Conservation (phyloP, 192 early-diverging fungal species). For the Dissophora globulifera region DNA sequence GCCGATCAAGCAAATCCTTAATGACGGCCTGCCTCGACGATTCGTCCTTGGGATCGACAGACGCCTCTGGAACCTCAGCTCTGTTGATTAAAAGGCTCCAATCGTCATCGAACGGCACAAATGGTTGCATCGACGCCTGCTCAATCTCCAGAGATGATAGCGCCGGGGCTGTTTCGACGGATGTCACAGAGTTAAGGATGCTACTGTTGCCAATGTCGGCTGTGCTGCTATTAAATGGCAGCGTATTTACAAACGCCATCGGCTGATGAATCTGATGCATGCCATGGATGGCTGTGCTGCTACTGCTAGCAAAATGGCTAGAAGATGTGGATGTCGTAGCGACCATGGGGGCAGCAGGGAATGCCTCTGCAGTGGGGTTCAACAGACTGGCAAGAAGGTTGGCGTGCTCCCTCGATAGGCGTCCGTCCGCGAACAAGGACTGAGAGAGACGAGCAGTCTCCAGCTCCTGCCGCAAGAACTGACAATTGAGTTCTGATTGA, state of each 20-base stretch:
- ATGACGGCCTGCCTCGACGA: not conserved
- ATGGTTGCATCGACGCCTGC: slow-evolving; percentile 16
- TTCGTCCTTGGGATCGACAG: slow-evolving; percentile 22
- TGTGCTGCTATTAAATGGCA: not conserved
- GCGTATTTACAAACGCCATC: not conserved
- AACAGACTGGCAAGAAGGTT: slow-evolving; percentile 43
- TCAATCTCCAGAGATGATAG: not conserved
- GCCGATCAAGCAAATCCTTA: slow-evolving; percentile 15
- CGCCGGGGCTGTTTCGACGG: not conserved
- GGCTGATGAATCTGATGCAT: not conserved
- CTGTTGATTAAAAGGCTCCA: slow-evolving; percentile 35
- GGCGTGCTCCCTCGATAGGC: slow-evolving; percentile 35
- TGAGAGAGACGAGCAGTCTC: slow-evolving; percentile 32
- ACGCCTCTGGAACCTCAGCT: slow-evolving; percentile 20
- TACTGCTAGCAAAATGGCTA: not conserved
- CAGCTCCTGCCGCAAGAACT: slow-evolving; percentile 39
- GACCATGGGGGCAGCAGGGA: slow-evolving; percentile 8
- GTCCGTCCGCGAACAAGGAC: slow-evolving; percentile 24
- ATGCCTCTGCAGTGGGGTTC: slow-evolving; percentile 28
- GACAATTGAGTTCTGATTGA: slow-evolving; percentile 44
- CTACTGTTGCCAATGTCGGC: slow-evolving; percentile 1
- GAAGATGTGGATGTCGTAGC: not conserved
- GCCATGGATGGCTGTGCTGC: not conserved
- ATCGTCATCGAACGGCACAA: slow-evolving; percentile 39
- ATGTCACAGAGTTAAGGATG: no score